Percentiles rank a stretch among this genome's conserved stretches.
Evolutionary conservation across 192 early-diverging fungal species (phyloP).

Genomic region (Cetraspora pellucida): DNA sequence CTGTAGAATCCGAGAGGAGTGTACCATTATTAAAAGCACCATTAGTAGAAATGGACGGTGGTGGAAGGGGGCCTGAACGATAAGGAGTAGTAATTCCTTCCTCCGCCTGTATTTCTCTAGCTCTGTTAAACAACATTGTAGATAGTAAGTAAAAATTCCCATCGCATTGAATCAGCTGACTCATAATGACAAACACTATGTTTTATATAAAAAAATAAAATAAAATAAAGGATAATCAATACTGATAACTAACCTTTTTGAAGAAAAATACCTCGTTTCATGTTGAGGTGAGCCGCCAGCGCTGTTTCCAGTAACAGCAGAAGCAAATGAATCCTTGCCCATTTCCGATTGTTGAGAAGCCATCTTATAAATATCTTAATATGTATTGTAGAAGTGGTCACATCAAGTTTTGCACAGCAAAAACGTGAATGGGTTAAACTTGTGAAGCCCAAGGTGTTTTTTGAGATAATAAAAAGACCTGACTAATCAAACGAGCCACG

Average conservation of each 20-base stretch:
- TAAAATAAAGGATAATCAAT: no score
- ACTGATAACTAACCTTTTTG: conserved; percentile 28
- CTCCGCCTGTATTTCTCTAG: conserved; percentile 40
- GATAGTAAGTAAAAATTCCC: neutral
- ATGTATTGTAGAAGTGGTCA: neutral
- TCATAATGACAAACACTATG: no score
- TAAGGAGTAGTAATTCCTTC: conserved; percentile 37
- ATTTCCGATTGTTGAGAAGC: conserved; percentile 30
- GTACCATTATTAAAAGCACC: conserved; percentile 26
- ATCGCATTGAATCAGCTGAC: no score
- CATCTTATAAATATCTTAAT: conserved; percentile 22
- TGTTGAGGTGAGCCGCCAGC: conserved; percentile 25
- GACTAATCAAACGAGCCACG: conserved; percentile 3
- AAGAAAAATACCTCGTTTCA: conserved; percentile 32
- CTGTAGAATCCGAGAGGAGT: conserved; percentile 28
- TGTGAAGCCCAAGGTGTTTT: neutral
- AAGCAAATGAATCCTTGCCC: conserved; percentile 25
- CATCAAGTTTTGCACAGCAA: conserved; percentile 34
- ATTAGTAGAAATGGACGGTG: conserved; percentile 28
- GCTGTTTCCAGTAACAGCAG: neutral
- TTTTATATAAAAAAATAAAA: no score
- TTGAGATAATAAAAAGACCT: conserved; percentile 11
- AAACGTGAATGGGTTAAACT: conserved; percentile 23
- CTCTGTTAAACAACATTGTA: neutral
- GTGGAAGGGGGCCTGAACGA: conserved; percentile 28